Evolutionary conservation across 768 basidiomycete genomes (phyloP).

Genomic region (Naganishia friedmannii): DNA sequence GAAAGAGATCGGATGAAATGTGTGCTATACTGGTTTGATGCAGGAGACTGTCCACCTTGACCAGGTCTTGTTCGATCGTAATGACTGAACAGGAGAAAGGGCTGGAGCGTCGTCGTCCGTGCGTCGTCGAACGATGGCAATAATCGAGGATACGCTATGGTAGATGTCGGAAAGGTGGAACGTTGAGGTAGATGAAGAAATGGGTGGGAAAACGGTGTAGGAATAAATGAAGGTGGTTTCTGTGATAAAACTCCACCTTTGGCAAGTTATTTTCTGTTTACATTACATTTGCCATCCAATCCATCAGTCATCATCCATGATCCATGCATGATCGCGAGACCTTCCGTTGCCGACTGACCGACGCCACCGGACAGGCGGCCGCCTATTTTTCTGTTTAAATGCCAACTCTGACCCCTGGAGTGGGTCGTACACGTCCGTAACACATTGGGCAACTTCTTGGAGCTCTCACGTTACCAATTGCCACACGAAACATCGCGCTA

Average conservation of each 20-base stretch:
- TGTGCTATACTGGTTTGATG: background rate
- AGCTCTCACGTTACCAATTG: no score
- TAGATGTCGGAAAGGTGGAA: no score
- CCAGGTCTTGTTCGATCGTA: background rate
- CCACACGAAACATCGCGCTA: no score
- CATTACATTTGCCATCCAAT: conserved; percentile 1
- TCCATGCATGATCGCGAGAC: background rate
- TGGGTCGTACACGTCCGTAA: no score
- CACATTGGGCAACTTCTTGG: no score
- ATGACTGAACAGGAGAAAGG: background rate
- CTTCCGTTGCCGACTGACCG: conserved; percentile 1
- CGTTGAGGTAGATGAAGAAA: background rate
- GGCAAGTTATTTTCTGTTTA: conserved; percentile 14
- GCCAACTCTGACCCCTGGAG: no score
- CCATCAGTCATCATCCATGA: background rate
- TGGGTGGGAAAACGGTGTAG: background rate
- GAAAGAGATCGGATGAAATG: background rate
- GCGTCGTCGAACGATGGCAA: background rate
- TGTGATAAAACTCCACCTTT: background rate
- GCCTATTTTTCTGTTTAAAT: no score
- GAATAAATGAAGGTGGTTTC: background rate
- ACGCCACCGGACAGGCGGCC: background rate
- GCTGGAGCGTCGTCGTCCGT: background rate
- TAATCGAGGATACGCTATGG: background rate
- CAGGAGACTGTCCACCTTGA: background rate